A percentile compares a stretch with the other conserved stretches of the same genome.
These are phyloP conservation scores for Pistacia atlantica DNA, from an alignment of 345 rosid species.

Conservation along the genomic window DNA sequence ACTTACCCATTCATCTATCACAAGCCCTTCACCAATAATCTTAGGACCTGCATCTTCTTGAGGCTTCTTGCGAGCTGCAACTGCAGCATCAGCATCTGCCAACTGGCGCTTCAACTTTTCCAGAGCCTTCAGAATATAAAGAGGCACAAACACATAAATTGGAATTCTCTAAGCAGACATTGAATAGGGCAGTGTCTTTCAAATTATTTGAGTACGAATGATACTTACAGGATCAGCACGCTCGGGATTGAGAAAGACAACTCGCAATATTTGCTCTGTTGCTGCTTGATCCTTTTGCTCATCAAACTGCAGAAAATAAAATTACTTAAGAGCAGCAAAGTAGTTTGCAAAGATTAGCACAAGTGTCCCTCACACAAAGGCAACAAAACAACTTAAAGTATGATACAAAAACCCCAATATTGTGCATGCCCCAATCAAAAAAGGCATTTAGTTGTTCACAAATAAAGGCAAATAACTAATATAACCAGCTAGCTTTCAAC, in stretches of 20 bases:
- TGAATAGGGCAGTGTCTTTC: neutral
- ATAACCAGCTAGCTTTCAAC: constrained; percentile 9
- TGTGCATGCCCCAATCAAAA: constrained; percentile 3
- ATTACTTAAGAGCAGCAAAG: constrained; percentile 2
- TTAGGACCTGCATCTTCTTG: constrained; percentile 80
- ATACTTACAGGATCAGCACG: constrained; percentile 75
- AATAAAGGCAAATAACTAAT: neutral
- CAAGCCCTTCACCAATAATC: constrained; percentile 98
- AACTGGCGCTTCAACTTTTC: constrained; percentile 89
- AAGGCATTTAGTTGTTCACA: neutral
- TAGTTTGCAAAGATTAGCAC: neutral
- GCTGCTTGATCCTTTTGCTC: constrained; percentile 89
- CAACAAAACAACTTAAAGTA: constrained; percentile 1
- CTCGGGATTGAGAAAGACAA: constrained; percentile 79
- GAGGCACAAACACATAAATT: neutral
- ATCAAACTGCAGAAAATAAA: constrained; percentile 64
- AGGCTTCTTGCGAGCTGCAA: constrained; percentile 82
- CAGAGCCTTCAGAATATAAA: constrained; percentile 44
- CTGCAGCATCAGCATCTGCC: constrained; percentile 88
- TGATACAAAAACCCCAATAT: neutral
- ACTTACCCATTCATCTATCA: constrained; percentile 98
- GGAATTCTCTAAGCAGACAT: neutral
- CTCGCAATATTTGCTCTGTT: constrained; percentile 80
- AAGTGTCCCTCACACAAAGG: constrained; percentile 1
- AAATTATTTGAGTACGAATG: neutral